Evolutionary conservation across 805 yeast genomes (phyloP).

Genomic region (Candida germanica): DNA sequence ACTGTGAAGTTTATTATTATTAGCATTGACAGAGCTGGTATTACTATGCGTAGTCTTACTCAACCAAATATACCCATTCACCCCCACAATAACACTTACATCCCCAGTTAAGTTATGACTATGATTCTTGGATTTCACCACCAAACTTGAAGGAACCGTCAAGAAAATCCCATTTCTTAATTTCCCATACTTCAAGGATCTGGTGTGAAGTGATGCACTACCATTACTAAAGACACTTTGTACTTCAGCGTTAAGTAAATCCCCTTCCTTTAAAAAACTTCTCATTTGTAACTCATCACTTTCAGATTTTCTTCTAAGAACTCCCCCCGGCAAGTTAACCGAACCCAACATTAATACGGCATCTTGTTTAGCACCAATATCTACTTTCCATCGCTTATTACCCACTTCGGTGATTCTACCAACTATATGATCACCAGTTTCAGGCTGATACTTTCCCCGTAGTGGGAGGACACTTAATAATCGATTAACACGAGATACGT

Average conservation of each 20-base stretch:
- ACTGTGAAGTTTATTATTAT: slow-evolving; percentile 36
- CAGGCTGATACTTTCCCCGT: slow-evolving; percentile 85
- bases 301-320: slow-evolving; percentile 88
- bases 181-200: slow-evolving; percentile 94
- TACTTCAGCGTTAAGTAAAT: slow-evolving; percentile 91
- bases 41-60: slow-evolving; percentile 52
- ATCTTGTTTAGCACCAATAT: slow-evolving; percentile 91
- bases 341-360: slow-evolving; percentile 93
- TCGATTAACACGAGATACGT: slow-evolving; percentile 80
- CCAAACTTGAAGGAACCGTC: slow-evolving; percentile 75
- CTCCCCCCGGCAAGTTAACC: slow-evolving; percentile 96
- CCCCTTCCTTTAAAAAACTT: slow-evolving; percentile 90
- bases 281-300: slow-evolving; percentile 97
- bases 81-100: slow-evolving; percentile 85
- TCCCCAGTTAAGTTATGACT: slow-evolving; percentile 91
- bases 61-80: slow-evolving; percentile 93
- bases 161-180: slow-evolving; percentile 85
- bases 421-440: slow-evolving; percentile 92
- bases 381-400: slow-evolving; percentile 93
- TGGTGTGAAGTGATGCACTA: slow-evolving; percentile 87
- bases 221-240: slow-evolving; percentile 89
- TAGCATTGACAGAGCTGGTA: slow-evolving; percentile 11
- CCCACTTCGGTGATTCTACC: slow-evolving; percentile 96
- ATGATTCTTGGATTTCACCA: slow-evolving; percentile 84
- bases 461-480: slow-evolving; percentile 82